Evolutionary conservation across 140 eudicot genomes (phyloP), one percentile per base, ranked within the genome.

Genomic region (Stevia rebaudiana): DNA sequence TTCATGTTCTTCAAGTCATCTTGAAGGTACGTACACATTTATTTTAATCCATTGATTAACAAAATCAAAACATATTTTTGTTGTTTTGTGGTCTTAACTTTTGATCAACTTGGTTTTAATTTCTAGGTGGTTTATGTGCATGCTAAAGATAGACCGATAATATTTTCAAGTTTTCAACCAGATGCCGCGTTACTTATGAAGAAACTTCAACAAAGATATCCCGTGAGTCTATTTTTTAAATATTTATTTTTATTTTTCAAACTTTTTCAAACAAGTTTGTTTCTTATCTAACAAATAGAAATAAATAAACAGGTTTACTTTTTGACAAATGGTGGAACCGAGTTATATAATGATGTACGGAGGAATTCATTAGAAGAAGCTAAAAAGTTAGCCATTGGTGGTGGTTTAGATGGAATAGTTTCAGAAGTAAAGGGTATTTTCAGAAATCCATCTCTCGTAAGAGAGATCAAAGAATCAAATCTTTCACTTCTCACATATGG

Each of bases 111-210:
- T n/a, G 25, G 4, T 23, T 51, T 49, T 7, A 30, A 15, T 33
- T 0, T 33, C 1, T 33, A 84, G 87, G 97, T 87, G 42, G 95
- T 91, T 42, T 66, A 18, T 19, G 82, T 72, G 22, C 52, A 80
- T 53, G 98, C 89, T 47, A 57, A 83, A 46, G 89, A 84, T 13
- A 80, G 98, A 54, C 89, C 91, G 1, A 48, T 91, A 8, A 73
- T 87, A 10, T 87, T 87, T 63, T 87, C 98, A 16, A 80, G 79
- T n/a, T 90, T 90, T 82, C 95, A 90, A 6, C 95, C 98, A 0
- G 95, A 90, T 66, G 98, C 98, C 2, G 95, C 94, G 11, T 58
- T 84, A 12, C 62, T 81, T 50, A 61, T 81, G 61, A 87, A 75
- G 67, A 84, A 87, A 40, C 86, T 87, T 51, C 98, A 91, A 78